These are phyloP conservation scores for Flaveria ramosissima DNA, from an alignment of 129 eudicot species.

Conservation along the genomic window DNA sequence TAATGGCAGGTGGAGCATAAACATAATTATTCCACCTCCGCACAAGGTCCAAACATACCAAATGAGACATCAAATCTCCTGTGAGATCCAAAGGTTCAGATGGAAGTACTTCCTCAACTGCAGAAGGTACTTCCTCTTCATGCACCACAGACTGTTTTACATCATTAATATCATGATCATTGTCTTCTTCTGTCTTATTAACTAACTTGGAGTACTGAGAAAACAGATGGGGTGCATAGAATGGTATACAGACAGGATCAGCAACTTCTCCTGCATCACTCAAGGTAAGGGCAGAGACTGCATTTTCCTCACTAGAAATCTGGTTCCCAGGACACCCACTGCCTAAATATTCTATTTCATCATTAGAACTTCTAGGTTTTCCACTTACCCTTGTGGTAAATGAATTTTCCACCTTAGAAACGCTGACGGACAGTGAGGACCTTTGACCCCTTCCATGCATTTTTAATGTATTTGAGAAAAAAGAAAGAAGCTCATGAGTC, in stretches of 20 bases:
- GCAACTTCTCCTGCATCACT: conserved; percentile 24
- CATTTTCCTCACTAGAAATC: conserved; percentile 44
- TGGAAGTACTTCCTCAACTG: conserved; percentile 15
- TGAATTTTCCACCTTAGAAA: conserved; percentile 28
- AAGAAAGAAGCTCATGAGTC: conserved; percentile 53
- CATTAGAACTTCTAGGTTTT: conserved; percentile 32
- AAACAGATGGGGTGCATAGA: conserved; percentile 53
- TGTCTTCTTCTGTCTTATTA: conserved; percentile 26
- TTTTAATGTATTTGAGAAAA: conserved; percentile 70
- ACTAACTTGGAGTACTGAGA: conserved; percentile 31
- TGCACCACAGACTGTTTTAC: conserved; percentile 28
- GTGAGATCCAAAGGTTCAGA: conserved; percentile 54
- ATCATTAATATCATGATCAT: conserved; percentile 6
- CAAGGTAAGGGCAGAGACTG: conserved; percentile 31
- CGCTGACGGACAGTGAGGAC: conserved; percentile 11
- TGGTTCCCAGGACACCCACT: conserved; percentile 21
- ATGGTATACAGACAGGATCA: conserved; percentile 28
- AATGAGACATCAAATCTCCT: conserved; percentile 59
- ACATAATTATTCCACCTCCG: conserved; percentile 42
- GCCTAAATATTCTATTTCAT: conserved; percentile 22
- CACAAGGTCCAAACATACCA: conserved; percentile 53
- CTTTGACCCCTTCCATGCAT: conserved; percentile 64
- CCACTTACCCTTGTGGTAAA: conserved; percentile 27
- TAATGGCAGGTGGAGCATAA: conserved; percentile 34
- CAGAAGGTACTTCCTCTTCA: conserved; percentile 28